Evolutionary conservation across 2,329 filamentous ascomycete genomes (phyloP).

Genomic region (Talaromyces amestolkiae): DNA sequence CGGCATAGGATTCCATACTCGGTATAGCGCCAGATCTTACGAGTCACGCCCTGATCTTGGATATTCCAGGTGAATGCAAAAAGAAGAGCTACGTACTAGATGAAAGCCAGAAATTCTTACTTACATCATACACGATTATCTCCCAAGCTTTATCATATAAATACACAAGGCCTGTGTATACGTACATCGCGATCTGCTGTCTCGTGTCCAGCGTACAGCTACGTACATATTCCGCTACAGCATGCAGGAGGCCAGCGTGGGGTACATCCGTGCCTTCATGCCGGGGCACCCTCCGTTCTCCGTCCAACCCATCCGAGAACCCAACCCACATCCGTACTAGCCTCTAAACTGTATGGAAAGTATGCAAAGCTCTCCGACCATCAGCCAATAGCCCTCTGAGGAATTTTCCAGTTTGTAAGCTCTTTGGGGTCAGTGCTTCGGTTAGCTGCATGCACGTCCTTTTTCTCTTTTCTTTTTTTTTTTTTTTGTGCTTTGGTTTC

Average conservation of each 20-base stretch:
- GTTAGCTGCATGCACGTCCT: constrained; percentile 13
- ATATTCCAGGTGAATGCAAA: not conserved
- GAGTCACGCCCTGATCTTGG: not conserved
- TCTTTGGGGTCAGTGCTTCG: constrained; percentile 12
- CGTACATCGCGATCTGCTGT: not conserved
- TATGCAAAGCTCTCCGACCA: not conserved
- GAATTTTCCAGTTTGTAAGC: not conserved
- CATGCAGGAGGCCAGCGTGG: constrained; percentile 2
- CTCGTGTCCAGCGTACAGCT: not conserved
- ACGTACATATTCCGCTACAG: not conserved
- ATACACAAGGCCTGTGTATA: too few relatives aligned
- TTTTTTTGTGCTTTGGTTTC: not conserved
- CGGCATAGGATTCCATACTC: constrained; percentile 2
- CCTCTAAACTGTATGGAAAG: not conserved
- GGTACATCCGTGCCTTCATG: constrained; percentile 7
- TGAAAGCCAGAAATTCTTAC: not conserved
- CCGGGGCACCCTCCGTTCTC: constrained; percentile 3
- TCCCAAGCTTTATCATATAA: too few relatives aligned
- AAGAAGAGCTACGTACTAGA: not conserved
- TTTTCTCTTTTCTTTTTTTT: not conserved
- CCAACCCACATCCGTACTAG: not conserved
- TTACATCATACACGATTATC: not conserved
- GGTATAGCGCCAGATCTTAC: constrained; percentile 1
- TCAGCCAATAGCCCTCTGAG: not conserved
- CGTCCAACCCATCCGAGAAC: not conserved